phyloP scores from a whole-genome alignment of 1,284 basidiomycete genomes.

The Apiotrichum mycotoxinovorans region DNA sequence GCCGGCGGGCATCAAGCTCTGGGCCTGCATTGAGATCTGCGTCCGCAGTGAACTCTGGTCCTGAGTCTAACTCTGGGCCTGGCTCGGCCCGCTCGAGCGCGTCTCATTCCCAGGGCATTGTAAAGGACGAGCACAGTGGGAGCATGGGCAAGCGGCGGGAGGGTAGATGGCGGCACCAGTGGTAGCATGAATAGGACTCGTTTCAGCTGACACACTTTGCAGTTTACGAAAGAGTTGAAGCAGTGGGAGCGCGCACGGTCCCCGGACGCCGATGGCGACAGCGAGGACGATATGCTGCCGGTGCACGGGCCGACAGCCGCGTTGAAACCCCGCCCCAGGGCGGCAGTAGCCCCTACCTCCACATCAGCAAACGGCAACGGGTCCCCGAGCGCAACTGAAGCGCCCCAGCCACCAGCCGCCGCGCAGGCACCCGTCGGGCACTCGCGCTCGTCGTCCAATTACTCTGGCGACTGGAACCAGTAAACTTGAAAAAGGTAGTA shows the following conservation, averaged over 20 bases:
- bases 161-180: background rate
- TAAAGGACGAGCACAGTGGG: too few species aligned
- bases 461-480: constrained; percentile 15
- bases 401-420: background rate
- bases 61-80: too few species aligned
- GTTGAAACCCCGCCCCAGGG: background rate
- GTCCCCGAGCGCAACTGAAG: background rate
- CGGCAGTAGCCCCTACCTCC: background rate
- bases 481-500: background rate
- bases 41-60: too few species aligned
- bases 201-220: background rate
- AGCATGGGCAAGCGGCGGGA: too few species aligned
- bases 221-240: constrained; percentile 48
- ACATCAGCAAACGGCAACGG: too few species aligned
- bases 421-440: background rate
- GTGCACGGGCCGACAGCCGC: background rate
- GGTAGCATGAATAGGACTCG: background rate
- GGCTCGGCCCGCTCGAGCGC: too few species aligned
- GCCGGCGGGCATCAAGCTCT: too few species aligned
- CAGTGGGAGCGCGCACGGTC: constrained; percentile 46
- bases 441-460: constrained; percentile 5
- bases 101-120: too few species aligned
- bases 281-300: constrained; percentile 5
- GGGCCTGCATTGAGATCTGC: too few species aligned
- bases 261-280: constrained; percentile 20